Evolutionary conservation across 1,284 basidiomycete genomes (phyloP).

Genomic region (Kalmanozyma brasiliensis): DNA sequence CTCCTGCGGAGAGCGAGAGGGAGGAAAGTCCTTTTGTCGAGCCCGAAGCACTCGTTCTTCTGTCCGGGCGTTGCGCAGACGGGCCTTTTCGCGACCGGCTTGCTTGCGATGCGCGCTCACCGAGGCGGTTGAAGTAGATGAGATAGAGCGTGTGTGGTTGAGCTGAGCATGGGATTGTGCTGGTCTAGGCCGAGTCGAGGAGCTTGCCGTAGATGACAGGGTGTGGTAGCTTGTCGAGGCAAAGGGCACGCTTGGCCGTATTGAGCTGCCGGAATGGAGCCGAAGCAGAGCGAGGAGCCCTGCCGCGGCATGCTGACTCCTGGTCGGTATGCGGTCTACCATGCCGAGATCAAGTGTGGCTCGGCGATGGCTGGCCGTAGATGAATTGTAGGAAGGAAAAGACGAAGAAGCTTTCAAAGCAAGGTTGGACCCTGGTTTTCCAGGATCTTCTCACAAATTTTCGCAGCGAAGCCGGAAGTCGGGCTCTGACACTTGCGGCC

Average conservation of each 20-base stretch:
- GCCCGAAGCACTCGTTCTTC: constrained; percentile 25
- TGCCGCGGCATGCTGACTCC: constrained; percentile 12
- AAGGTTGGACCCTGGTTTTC: constrained; percentile 9
- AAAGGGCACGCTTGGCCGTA: background rate
- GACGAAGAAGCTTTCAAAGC: background rate
- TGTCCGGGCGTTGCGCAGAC: constrained; percentile 14
- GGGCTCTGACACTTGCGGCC: constrained; percentile 15
- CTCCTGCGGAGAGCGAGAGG: background rate
- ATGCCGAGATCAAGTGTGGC: background rate
- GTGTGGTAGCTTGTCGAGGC: constrained; percentile 20
- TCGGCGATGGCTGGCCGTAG: too few species aligned
- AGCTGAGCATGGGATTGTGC: too few species aligned
- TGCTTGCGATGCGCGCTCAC: constrained; percentile 44
- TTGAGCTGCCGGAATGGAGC: background rate
- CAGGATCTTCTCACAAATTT: constrained; percentile 29
- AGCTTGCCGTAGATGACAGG: background rate
- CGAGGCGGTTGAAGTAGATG: background rate
- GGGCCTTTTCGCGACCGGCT: constrained; percentile 43
- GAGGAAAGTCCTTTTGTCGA: constrained; percentile 31
- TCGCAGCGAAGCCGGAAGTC: constrained; percentile 20
- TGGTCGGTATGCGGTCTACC: constrained; percentile 19
- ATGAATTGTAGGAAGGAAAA: too few species aligned
- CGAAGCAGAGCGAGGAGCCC: constrained; percentile 12
- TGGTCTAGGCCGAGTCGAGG: background rate
- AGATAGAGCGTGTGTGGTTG: constrained; percentile 7